Evolutionary conservation across 2,329 filamentous ascomycete genomes (phyloP), one percentile per base, ranked within the genome.

Genomic region (Pseudogymnoascus sp.): DNA sequence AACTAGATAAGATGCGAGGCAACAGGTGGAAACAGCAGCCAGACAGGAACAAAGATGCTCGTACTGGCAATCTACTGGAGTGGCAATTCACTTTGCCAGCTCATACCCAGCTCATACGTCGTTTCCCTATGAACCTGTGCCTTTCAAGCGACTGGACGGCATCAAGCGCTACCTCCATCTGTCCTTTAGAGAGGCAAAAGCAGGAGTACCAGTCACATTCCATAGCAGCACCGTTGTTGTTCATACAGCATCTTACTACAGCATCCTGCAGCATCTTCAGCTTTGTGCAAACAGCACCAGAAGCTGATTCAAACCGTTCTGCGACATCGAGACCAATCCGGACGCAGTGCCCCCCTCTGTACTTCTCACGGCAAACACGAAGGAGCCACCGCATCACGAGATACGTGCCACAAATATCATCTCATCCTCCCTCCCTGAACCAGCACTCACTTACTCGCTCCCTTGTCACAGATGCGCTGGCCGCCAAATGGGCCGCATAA

Each of bases 401-500:
- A 52, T 52, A 52, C 45, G 49, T 55, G 49, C 49, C 49, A 55
- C 49, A 55, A 55, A 55, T 55, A 55, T 55, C 49, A 33, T 55
- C 49, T 55, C 49, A 55, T 55, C 28, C 49, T 55, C n/a, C 11
- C 49, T 52, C 25, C 12, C 7, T 52, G 49, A 55, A 19, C 28
- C 49, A 52, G 25, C 23, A 33, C 49, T 33, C 16, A 22, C 28
- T 55, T 23, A n/a, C 42, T 28, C 23, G 14, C 28, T 11, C n/a
- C 9, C 49, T 33, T 12, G 49, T 35, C 49, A 55, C 1, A 35
- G 25, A 55, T 55, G 49, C 49, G 49, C 49, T 55, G 49, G 49
- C 49, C 49, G 49, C 28, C 28, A 55, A 35, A 55, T 4, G n/a
- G 49, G 49, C 49, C 49, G 49, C 49, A 55, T 55, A 33, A 19